A percentile compares a stretch with the other conserved stretches of the same genome.
These are phyloP conservation scores for Dictyostelium purpureum DNA, from an alignment of 78 protist genomes.

Conservation along the genomic window DNA sequence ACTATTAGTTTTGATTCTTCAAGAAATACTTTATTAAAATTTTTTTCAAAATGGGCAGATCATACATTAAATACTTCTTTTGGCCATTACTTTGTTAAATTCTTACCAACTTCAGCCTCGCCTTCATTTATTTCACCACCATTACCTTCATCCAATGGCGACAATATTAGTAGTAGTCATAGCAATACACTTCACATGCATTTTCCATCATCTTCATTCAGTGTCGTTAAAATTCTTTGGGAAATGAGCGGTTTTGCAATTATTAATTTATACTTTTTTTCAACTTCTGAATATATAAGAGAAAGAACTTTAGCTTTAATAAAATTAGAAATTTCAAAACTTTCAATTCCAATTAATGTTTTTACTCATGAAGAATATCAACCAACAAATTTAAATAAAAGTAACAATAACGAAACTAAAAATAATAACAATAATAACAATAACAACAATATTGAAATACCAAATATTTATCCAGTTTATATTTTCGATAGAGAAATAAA, in stretches of 20 bases:
- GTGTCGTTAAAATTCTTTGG: conserved; percentile 48
- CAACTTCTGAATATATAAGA: conserved; percentile 48
- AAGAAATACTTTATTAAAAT: conserved; percentile 18
- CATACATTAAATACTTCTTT: neutral
- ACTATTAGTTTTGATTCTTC: conserved; percentile 26
- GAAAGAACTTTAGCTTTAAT: conserved; percentile 13
- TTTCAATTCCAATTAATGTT: neutral
- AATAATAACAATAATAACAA: too few species aligned
- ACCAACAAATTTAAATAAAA: too few species aligned
- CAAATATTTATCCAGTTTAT: conserved; percentile 4
- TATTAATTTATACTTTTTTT: conserved; percentile 37
- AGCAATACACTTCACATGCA: neutral
- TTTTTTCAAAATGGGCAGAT: conserved; percentile 46
- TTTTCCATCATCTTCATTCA: conserved; percentile 49
- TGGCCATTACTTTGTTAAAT: conserved; percentile 33
- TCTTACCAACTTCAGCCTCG: conserved; percentile 43
- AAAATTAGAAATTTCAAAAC: conserved; percentile 21
- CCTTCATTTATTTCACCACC: conserved; percentile 68
- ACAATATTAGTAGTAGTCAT: too few species aligned
- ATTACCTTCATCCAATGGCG: neutral
- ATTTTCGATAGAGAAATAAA: conserved; percentile 5
- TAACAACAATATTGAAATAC: neutral
- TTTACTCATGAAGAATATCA: conserved; percentile 25
- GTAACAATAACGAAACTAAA: neutral
- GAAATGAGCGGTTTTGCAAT: conserved; percentile 47